Base-by-base conservation (phyloP, 306 rosid genomes). In the Argentina anserina region DNA sequence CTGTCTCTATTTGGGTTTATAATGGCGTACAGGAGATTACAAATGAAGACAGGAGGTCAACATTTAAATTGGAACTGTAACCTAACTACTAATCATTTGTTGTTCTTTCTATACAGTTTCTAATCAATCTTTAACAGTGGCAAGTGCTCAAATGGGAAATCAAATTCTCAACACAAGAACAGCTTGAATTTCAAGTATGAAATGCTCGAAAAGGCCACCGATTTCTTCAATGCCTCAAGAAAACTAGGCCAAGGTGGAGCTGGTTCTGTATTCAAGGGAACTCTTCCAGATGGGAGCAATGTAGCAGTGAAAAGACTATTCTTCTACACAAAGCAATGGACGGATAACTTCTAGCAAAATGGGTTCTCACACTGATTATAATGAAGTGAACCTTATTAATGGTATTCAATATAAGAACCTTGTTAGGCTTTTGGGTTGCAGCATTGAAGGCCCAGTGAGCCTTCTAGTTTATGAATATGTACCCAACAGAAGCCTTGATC, bases 391-490 rank as follows among this genome's bases (percentile, higher is more conserved):
- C 73, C 81, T 84, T 69, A 82, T 87, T 17, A 83, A 72, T 29
- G 87, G 86, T 14, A 84, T 82, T 77, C 74, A 81, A 50, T 91
- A 82, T 79, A 87, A 84, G 84, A 88, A 88, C 71, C 82, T 88
- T 31, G 90, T 85, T 26, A 77, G 69, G 77, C 90, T 88, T 56
- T 59, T 91, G 69, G 95, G 95, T 15, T 89, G 90, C 82, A 87
- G 92, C 81, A 79, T 84, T 81, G 92, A 87, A 72, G 95, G 92
- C 58, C 90, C 92, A 5, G 95, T 88, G 80, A 85, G 89, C 76
- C 87, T 88, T 14, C 86, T 88, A 42, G 87, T 91, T 52, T 89
- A 89, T 72, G 95, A 91, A 76, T 91, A 75, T 37, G 73, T 87
- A 39, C 83, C 94, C 50, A 71, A 79, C 75, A 81, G 71, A 75